phyloP scores from a whole-genome alignment of 2,329 filamentous ascomycete species.

The Talaromyces verruculosus region DNA sequence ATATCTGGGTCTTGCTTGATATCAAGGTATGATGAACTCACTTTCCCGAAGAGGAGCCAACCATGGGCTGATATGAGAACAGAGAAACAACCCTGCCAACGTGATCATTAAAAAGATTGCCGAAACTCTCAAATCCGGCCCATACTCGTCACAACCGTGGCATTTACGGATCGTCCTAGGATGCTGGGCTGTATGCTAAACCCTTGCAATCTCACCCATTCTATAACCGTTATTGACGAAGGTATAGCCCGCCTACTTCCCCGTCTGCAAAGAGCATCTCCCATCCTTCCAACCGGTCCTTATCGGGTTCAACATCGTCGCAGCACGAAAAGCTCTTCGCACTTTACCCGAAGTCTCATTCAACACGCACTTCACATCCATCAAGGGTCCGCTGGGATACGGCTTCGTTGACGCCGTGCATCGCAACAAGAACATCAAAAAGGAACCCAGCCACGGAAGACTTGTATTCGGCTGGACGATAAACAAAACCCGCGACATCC shows the following conservation, averaged over 20 bases:
- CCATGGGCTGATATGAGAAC: neutral
- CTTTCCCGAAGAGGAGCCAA: neutral
- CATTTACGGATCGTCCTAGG: constrained; percentile 72
- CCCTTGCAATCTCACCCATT: neutral
- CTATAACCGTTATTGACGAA: neutral
- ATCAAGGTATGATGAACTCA: constrained; percentile 64
- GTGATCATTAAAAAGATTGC: constrained; percentile 70
- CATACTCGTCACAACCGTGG: constrained; percentile 60
- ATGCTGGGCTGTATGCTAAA: constrained; percentile 66
- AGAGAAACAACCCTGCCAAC: constrained; percentile 51
- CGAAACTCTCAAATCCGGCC: constrained; percentile 59
- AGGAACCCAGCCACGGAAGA: constrained; percentile 36
- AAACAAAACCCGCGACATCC: constrained; percentile 75
- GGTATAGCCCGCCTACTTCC: constrained; percentile 64
- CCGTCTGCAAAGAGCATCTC: constrained; percentile 58
- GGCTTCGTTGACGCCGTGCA: constrained; percentile 65
- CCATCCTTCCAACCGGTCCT: constrained; percentile 40
- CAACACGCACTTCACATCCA: constrained; percentile 69
- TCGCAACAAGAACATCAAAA: constrained; percentile 37
- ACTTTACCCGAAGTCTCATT: constrained; percentile 64
- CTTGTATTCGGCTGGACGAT: constrained; percentile 82
- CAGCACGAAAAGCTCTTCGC: constrained; percentile 68
- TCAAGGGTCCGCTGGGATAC: constrained; percentile 67
- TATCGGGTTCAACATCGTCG: constrained; percentile 48
- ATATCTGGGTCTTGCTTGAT: constrained; percentile 81